phyloP scores from a whole-genome alignment of 2,329 filamentous ascomycete species.

The Pyrenophora teres region DNA sequence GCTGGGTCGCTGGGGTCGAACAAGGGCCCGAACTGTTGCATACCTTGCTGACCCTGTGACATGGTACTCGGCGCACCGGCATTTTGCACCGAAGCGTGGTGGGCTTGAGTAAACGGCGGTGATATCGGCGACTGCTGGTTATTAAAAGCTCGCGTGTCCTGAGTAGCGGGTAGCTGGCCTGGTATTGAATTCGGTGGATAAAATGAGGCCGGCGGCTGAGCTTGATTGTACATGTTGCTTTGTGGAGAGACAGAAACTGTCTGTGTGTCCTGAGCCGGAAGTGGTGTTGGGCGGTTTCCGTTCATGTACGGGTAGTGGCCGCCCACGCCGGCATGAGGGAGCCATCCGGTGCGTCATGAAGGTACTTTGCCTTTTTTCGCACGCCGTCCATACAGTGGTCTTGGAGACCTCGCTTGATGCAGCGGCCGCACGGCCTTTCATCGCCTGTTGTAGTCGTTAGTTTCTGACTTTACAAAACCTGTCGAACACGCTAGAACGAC shows the following conservation, averaged over 20 bases:
- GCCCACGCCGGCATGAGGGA: slow-evolving; percentile 81
- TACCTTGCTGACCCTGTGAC: slow-evolving; percentile 44
- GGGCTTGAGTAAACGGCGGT: slow-evolving; percentile 68
- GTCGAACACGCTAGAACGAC: neutral
- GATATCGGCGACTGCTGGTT: slow-evolving; percentile 74
- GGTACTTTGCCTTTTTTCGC: slow-evolving; percentile 98
- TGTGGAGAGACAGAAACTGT: slow-evolving; percentile 37
- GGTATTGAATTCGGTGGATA: slow-evolving; percentile 50
- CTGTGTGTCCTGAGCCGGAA: slow-evolving; percentile 33
- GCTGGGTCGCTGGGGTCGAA: slow-evolving; percentile 93
- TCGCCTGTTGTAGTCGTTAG: slow-evolving; percentile 66
- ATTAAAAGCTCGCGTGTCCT: slow-evolving; percentile 60
- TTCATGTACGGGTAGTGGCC: slow-evolving; percentile 66
- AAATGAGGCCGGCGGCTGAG: slow-evolving; percentile 39
- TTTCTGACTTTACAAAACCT: neutral
- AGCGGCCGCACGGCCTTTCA: slow-evolving; percentile 90
- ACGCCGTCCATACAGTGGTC: slow-evolving; percentile 95
- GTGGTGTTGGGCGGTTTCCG: slow-evolving; percentile 52
- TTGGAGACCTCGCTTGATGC: slow-evolving; percentile 89
- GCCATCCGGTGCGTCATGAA: slow-evolving; percentile 91
- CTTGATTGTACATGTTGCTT: slow-evolving; percentile 52
- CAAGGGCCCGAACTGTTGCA: slow-evolving; percentile 60
- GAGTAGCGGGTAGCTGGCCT: slow-evolving; percentile 49
- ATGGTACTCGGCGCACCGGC: slow-evolving; percentile 50
- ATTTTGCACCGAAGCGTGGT: slow-evolving; percentile 54